Base-by-base conservation (phyloP, 2,329 filamentous ascomycete genomes). In the Aspergillus ochraceus region DNA sequence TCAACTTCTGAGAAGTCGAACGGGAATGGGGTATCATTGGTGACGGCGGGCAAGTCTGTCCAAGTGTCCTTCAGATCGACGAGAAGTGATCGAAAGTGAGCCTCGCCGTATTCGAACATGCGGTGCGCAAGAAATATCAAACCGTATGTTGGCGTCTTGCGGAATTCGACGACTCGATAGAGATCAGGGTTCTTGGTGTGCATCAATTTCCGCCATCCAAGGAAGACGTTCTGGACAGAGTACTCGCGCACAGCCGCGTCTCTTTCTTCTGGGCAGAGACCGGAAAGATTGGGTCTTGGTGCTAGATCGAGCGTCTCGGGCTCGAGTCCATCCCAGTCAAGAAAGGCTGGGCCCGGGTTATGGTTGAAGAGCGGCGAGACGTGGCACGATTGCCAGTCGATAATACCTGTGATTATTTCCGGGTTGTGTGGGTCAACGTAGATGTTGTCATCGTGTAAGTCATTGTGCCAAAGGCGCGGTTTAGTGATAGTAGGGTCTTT, bases 331-430 rank as follows among this genome's bases (percentile, higher is more conserved):
- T 65, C 64, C 63, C 64, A 73, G 17, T 64, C 60, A 11, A 74
- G 59, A 59, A 73, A 71, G 9, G 62, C 66, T 12, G 70, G 68
- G 52, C 70, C 64, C 36, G 63, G 63, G 55, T 60, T 64, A 6
- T 73, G 68, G 55, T 68, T 67, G 51, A 72, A 69, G 30, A 74
- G 66, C 1, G 71, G 71, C 1, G 68, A 67, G 51, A 72, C 58
- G 45, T 72, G 69, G 20, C 62, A 64, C 24, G 67, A 70, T 58
- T 74, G 69, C 71, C 70, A 74, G 61, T 74, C 69, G 26, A 75
- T 71, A 6, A 75, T 72, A 11, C 66, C 63, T 4, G 67, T 66
- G 22, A 74, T 70, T 5, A 58, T 64, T 56, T 55, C 64, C 1
- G 67, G 64, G 46, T 72, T 65, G 8, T 66, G 12, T 20, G 68